Percentiles rank a stretch among this genome's conserved stretches.
Conservation (phyloP, 2,329 filamentous ascomycete species). For the Aurifilum marmelostoma region DNA sequence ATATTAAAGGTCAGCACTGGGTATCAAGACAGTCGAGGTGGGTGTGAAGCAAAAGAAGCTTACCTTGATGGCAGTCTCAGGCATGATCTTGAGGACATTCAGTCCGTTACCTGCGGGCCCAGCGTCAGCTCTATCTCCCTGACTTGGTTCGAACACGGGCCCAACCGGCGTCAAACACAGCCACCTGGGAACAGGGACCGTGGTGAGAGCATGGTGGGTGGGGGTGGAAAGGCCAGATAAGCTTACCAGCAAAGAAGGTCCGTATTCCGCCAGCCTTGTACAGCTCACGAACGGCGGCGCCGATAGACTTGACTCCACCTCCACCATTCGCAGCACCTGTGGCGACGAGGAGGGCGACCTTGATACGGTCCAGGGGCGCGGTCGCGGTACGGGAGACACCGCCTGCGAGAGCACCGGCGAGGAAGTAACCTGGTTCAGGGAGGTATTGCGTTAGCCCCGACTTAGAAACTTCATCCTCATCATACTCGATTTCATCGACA, state of each 20-base stretch:
- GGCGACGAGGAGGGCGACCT: slow-evolving; percentile 96
- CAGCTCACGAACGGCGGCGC: slow-evolving; percentile 74
- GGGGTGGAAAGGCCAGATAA: neutral
- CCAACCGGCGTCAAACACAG: neutral
- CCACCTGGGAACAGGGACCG: too few relatives aligned
- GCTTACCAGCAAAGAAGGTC: slow-evolving; percentile 88
- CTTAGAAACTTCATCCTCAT: slow-evolving; percentile 43
- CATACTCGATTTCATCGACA: slow-evolving; percentile 12
- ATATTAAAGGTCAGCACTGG: neutral
- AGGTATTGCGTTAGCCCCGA: slow-evolving; percentile 68
- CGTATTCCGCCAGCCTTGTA: slow-evolving; percentile 85
- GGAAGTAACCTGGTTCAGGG: slow-evolving; percentile 94
- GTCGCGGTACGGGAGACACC: slow-evolving; percentile 94
- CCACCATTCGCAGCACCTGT: slow-evolving; percentile 73
- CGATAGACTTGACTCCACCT: slow-evolving; percentile 69
- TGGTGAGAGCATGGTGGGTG: neutral
- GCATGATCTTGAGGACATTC: slow-evolving; percentile 98
- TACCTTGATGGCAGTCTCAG: slow-evolving; percentile 91
- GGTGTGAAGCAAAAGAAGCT: slow-evolving; percentile 16
- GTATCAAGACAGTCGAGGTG: neutral
- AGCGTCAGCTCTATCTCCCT: slow-evolving; percentile 13
- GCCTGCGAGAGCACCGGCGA: slow-evolving; percentile 92
- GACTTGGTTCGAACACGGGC: neutral
- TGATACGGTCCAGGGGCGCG: slow-evolving; percentile 92
- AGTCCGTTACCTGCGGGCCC: slow-evolving; percentile 79